Percentiles rank a stretch among this genome's conserved stretches.
phyloP scores from a whole-genome alignment of 2,329 filamentous ascomycete species.

The Ophiognomonia clavigignenti-juglandacearum region DNA sequence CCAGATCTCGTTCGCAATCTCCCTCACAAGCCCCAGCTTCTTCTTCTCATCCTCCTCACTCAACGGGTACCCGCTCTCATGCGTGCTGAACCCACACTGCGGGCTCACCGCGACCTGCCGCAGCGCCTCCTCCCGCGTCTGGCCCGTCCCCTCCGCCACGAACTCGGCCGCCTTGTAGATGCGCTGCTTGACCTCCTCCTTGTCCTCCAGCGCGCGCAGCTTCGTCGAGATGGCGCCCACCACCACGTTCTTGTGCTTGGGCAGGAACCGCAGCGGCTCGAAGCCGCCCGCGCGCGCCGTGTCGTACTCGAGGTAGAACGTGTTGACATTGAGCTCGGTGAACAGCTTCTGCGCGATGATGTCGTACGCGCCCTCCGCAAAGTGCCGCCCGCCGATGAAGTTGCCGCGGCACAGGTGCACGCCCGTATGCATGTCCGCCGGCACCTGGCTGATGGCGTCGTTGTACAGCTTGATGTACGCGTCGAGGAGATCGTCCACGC shows the following conservation, averaged over 20 bases:
- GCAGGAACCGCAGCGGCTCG: conserved; percentile 57
- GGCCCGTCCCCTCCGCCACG: conserved; percentile 62
- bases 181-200: conserved; percentile 57
- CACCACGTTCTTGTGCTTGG: conserved; percentile 58
- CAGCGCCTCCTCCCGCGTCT: conserved; percentile 62
- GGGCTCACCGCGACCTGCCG: conserved; percentile 64
- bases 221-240: conserved; percentile 62
- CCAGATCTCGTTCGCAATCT: conserved; percentile 72
- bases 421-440: conserved; percentile 68
- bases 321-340: conserved; percentile 57
- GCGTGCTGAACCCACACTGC: conserved; percentile 71
- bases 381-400: conserved; percentile 62
- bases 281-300: conserved; percentile 61
- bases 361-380: conserved; percentile 63
- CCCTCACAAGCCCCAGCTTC: conserved; percentile 66
- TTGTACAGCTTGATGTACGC: conserved; percentile 76
- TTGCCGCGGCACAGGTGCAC: conserved; percentile 71
- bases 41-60: conserved; percentile 65
- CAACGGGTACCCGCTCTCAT: conserved; percentile 68
- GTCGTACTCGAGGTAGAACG: conserved; percentile 67
- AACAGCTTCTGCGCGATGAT: conserved; percentile 63
- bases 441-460: conserved; percentile 58
- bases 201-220: conserved; percentile 56
- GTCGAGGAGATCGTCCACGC: conserved; percentile 66
- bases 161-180: conserved; percentile 60